Percentiles rank a stretch among this genome's conserved stretches.
Conservation (phyloP, 2,329 filamentous ascomycete genomes). For the Verticillium nubilum region DNA sequence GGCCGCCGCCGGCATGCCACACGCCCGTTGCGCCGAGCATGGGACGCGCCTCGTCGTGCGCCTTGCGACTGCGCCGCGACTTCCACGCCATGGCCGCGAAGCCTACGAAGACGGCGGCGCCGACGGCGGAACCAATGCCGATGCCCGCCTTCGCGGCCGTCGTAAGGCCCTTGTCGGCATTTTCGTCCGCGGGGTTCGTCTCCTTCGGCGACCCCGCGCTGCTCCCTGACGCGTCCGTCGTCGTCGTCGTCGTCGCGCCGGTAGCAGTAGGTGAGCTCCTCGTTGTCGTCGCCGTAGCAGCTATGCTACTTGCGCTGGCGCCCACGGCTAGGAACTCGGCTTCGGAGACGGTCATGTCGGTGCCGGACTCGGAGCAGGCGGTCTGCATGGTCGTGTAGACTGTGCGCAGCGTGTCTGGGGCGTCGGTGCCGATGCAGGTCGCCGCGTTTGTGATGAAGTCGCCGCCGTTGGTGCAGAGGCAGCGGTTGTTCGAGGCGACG, state of each 20-base stretch:
- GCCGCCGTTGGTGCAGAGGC: slow-evolving; percentile 43
- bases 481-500: slow-evolving; percentile 36
- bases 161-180: slow-evolving; percentile 19
- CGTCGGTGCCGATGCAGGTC: slow-evolving; percentile 34
- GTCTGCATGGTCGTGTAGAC: slow-evolving; percentile 38
- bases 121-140: slow-evolving; percentile 28
- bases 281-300: not conserved
- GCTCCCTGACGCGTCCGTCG: not conserved
- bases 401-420: slow-evolving; percentile 27
- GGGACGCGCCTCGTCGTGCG: slow-evolving; percentile 9
- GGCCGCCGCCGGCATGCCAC: not conserved
- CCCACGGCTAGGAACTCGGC: slow-evolving; percentile 29
- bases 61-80: slow-evolving; percentile 5
- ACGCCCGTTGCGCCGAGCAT: slow-evolving; percentile 10
- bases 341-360: slow-evolving; percentile 35
- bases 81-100: slow-evolving; percentile 7
- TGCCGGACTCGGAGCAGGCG: slow-evolving; percentile 38
- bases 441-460: slow-evolving; percentile 43
- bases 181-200: not conserved
- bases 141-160: slow-evolving; percentile 32
- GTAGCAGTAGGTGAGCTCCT: slow-evolving; percentile 6
- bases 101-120: slow-evolving; percentile 12
- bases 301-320: slow-evolving; percentile 6
- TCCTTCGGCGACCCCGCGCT: not conserved
- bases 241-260: slow-evolving; percentile 1